Conservation (phyloP, 2,329 filamentous ascomycete genomes). For the Claviceps sorghi region DNA sequence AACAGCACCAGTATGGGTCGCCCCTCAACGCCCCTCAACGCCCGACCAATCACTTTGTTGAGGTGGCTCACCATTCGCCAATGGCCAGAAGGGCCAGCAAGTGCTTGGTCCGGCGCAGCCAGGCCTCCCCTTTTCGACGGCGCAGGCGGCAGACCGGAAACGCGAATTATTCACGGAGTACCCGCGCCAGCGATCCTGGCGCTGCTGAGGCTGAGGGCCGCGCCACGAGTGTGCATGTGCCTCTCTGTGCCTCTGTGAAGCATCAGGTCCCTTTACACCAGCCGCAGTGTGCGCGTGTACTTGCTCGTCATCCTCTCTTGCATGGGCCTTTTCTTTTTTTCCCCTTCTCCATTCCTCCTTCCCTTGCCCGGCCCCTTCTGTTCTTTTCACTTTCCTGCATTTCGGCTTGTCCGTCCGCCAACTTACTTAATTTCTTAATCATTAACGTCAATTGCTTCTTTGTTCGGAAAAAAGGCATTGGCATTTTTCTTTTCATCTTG, state of each 20-base stretch:
- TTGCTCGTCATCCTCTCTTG: slow-evolving; percentile 1
- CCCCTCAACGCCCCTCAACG: neutral
- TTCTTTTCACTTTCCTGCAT: slow-evolving; percentile 10
- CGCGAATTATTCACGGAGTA: slow-evolving; percentile 3
- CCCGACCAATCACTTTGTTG: neutral
- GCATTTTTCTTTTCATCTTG: slow-evolving; percentile 16
- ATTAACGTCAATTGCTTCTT: neutral
- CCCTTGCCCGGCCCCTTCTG: slow-evolving; percentile 8
- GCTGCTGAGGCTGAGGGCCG: neutral
- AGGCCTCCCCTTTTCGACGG: slow-evolving; percentile 19
- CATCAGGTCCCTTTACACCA: neutral
- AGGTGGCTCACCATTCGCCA: neutral
- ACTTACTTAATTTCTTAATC: slow-evolving; percentile 6
- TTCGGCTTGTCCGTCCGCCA: slow-evolving; percentile 8
- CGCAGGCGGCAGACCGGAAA: slow-evolving; percentile 8
- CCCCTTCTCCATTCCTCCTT: slow-evolving; percentile 6
- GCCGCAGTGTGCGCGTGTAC: neutral
- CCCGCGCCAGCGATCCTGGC: neutral
- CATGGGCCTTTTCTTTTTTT: neutral
- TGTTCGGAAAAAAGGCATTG: slow-evolving; percentile 1
- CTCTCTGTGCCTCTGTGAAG: neutral
- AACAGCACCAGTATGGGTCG: too few species aligned
- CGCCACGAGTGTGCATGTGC: neutral
- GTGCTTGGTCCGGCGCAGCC: neutral
- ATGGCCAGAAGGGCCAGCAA: neutral